Evolutionary conservation across 768 basidiomycete genomes (phyloP), one percentile per base, ranked within the genome.

Genomic region (Rhizopogon sp.): DNA sequence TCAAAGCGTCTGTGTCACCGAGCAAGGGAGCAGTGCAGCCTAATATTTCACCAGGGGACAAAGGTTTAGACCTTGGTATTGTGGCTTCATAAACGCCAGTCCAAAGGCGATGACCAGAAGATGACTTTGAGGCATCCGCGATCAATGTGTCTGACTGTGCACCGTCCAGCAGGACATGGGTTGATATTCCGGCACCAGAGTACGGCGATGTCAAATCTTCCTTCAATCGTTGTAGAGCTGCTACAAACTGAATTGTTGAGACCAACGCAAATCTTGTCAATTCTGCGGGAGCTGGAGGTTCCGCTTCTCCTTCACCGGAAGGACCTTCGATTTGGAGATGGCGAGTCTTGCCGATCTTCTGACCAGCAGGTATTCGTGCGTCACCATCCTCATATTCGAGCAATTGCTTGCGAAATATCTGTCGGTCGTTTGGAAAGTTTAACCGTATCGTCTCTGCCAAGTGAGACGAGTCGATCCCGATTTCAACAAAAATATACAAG

Each of bases 401-500:
- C 6, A 96, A 70, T 6, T 78, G 72, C 57, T 83, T 79, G 41
- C 78, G 74, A 70, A 98, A 96, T 11, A 70, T 70, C 25, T 74
- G 69, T 16, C 89, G 82, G 57, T 88, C 81, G 31, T 84, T 80
- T 2, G 97, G 93, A 60, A 99, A 90, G 70, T 98, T 98, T 57
- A 88, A 76, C 11, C 94, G 84, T 56, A 99, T 79, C 1, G 95
- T 91, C 61, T 92, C 81, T 3, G 76, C 75, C 33, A 98, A 81
- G 70, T 99, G 97, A 0, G 71, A 59, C 0, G 89, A 84, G 69
- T 99, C 97, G 63, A 99, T 93, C 13, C 83, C 80, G 58, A 99
- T 98, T 70, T 99, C 97, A 25, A 99, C 97, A 64, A 99, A 99
- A 53, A 99, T 81, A 66, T 99, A 99, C 17, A 99, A 84, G 0